Evolutionary conservation across 805 yeast species (phyloP), one percentile per base, ranked within the genome.

Genomic region (Kodamaea neixiangensis): DNA sequence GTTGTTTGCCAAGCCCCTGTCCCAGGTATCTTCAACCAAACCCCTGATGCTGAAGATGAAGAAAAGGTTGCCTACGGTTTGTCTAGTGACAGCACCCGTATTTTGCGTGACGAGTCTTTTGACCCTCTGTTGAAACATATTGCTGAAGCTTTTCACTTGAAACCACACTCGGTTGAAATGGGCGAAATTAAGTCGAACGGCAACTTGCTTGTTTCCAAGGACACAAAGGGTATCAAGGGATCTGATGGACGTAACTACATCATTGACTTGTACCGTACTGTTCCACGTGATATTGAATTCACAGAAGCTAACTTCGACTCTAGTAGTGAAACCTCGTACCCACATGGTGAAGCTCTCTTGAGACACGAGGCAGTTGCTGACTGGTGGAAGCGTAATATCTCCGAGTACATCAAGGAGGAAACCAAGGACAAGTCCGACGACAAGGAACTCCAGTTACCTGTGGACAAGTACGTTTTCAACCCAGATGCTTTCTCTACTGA

Each of bases 1-100:
- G 76, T 93, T 34, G 79, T 93, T 35, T 89, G 96, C 66, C 98
- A 93, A 73, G 89, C 97, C 11, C 97, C 97, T 10, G 96, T 93
- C 41, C 99, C 99, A 13, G 98, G 98, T 53, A 82, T 87, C 50
- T 85, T 87, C 67, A 74, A 80, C 49, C 71, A 73, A 50, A 58
- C 62, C 22, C 65, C 63, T 43, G 76, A 76, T 44, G 73, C 68
- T 38, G 78, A 70, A 35, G 71, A 73, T 22, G 78, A 72, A 45
- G 66, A 64, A 14, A 81, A 79, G 61, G 87, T 90, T 46, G 77
- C 76, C 7, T 89, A 92, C 63, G 98, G 98, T 49, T 78, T 76
- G 46, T 81, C 86, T 42, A 90, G 87, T 52, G 87, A 80, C 51
- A 74, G 72, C 14, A 70, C 76, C 11, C 68, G 71, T 38, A 70